Evolutionary conservation across 768 basidiomycete species (phyloP).

Genomic region (Russula earlei): DNA sequence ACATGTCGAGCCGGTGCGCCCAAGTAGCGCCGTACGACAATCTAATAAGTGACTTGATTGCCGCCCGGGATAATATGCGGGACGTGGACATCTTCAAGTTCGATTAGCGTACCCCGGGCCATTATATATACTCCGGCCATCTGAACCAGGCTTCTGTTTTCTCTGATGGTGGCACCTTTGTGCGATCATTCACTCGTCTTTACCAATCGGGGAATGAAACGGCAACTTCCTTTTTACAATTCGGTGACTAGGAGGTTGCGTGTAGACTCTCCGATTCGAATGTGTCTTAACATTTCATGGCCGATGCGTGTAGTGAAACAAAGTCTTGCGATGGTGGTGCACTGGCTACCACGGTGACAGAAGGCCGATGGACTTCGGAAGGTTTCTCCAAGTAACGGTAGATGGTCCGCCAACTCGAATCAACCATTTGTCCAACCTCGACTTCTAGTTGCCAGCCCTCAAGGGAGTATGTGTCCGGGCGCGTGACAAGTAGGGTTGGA

Average conservation of each 20-base stretch:
- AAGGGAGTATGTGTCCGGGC: conserved; percentile 56
- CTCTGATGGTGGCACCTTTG: no score
- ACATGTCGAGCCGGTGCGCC: no score
- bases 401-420: conserved; percentile 28
- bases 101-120: no score
- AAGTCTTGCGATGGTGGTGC: not conserved
- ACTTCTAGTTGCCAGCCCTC: conserved; percentile 64
- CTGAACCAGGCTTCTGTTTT: not conserved
- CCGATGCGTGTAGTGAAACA: not conserved
- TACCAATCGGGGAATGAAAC: not conserved
- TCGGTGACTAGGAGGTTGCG: not conserved
- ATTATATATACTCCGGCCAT: not conserved
- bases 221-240: not conserved
- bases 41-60: no score
- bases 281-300: not conserved
- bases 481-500: conserved; percentile 49
- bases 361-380: conserved; percentile 23
- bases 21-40: no score
- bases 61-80: no score
- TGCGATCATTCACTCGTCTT: not conserved
- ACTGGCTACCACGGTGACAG: conserved; percentile 28
- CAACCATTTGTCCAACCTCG: conserved; percentile 39
- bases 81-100: no score
- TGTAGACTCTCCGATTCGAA: not conserved
- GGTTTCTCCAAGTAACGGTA: conserved; percentile 35